These are phyloP conservation scores for Erythrobasidium hasegawianum DNA, from an alignment of 1,284 basidiomycete species.

Conservation along the genomic window DNA sequence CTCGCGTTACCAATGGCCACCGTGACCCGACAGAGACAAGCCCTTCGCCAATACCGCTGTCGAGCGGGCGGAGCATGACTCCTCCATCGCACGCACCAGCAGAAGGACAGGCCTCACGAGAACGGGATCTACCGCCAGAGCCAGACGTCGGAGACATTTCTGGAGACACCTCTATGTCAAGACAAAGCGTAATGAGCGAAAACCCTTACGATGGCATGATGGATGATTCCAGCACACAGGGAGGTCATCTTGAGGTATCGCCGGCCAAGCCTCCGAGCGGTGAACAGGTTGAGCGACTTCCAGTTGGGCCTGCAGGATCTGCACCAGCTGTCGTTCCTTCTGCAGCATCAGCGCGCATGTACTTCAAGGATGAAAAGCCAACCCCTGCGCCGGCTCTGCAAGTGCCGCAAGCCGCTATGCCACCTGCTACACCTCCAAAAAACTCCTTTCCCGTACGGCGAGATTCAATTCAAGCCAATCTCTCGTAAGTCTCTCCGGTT, in stretches of 20 bases:
- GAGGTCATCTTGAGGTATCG: background rate
- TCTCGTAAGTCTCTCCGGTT: background rate
- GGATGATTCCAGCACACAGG: slow-evolving; percentile 2
- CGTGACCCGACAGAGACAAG: background rate
- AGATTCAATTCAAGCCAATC: background rate
- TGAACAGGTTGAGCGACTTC: no score
- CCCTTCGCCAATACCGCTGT: background rate
- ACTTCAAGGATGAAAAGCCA: no score
- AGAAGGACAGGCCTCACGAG: slow-evolving; percentile 5
- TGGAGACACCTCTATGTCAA: background rate
- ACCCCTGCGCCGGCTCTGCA: no score
- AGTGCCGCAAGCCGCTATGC: background rate
- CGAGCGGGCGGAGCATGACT: background rate
- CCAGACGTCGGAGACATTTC: background rate
- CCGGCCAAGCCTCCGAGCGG: no score
- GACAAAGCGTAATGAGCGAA: background rate
- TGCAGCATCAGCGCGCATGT: no score
- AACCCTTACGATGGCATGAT: slow-evolving; percentile 29
- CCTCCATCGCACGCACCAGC: background rate
- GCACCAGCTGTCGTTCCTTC: no score
- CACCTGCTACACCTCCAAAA: background rate
- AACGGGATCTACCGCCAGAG: slow-evolving; percentile 20
- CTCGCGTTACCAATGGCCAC: slow-evolving; percentile 29
- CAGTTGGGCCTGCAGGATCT: no score
- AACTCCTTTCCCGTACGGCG: background rate